Evolutionary conservation across 805 yeast genomes (phyloP).

Genomic region (Metschnikowia matae): DNA sequence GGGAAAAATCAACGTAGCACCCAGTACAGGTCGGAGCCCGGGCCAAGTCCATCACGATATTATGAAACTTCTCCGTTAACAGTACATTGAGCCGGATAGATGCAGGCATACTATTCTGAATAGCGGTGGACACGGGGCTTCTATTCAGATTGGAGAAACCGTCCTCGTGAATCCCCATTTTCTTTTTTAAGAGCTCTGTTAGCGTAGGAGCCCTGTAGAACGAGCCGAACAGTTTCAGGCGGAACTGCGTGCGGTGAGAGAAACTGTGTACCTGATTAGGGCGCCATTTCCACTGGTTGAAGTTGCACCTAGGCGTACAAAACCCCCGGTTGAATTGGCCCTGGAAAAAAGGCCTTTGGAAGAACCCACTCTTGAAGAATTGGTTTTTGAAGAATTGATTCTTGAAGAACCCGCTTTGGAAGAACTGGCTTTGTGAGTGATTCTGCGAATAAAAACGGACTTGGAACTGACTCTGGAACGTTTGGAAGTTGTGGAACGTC

Average conservation of each 20-base stretch:
- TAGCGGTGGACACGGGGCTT: not conserved
- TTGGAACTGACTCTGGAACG: not conserved
- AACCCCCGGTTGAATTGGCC: conserved; percentile 5
- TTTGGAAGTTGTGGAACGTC: not conserved
- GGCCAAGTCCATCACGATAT: conserved; percentile 15
- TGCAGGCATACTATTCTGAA: conserved; percentile 6
- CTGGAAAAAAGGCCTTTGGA: no score
- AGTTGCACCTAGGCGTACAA: conserved; percentile 9
- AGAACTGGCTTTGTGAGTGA: not conserved
- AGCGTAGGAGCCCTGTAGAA: conserved; percentile 15
- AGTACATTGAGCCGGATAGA: conserved; percentile 27
- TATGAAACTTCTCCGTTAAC: conserved; percentile 23
- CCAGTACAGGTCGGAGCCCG: conserved; percentile 13
- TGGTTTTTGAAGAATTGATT: not conserved
- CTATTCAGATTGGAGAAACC: no score
- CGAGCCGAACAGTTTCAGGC: conserved; percentile 13
- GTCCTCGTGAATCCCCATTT: conserved; percentile 2
- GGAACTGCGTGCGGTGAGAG: conserved; percentile 16
- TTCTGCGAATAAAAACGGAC: no score
- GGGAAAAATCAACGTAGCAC: conserved; percentile 31
- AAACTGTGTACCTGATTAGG: conserved; percentile 15
- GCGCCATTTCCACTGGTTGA: conserved; percentile 15
- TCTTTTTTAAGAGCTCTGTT: conserved; percentile 15
- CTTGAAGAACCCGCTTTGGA: not conserved
- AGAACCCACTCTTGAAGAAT: conserved; percentile 1